Conservation (phyloP, 352 stramenopile species). For the Globisporangium rhizosaccharum region DNA sequence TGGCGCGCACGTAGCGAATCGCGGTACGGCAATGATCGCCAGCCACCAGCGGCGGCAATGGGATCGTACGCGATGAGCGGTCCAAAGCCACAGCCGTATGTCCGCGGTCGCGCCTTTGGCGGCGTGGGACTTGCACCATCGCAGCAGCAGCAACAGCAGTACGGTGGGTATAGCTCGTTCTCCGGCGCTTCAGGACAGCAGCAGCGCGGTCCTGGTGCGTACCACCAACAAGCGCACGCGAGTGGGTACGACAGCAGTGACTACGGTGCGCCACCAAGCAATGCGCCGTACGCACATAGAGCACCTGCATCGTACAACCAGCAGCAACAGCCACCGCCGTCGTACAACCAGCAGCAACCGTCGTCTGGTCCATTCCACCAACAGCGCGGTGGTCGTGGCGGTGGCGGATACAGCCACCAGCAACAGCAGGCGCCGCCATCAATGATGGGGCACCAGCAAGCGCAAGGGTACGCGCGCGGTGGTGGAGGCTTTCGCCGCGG, state of each 20-base stretch:
- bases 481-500: slow-evolving; percentile 13
- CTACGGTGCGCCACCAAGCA: background rate
- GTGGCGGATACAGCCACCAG: slow-evolving; percentile 4
- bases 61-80: background rate
- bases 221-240: slow-evolving; percentile 2
- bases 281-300: background rate
- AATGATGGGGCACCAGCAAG: slow-evolving; percentile 8
- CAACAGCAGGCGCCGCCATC: slow-evolving; percentile 7
- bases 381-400: background rate
- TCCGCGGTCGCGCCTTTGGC: slow-evolving; percentile 7
- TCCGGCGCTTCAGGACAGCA: slow-evolving; percentile 7
- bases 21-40: background rate
- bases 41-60: too few relatives aligned
- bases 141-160: slow-evolving; percentile 5
- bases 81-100: slow-evolving; percentile 5
- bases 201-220: background rate
- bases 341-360: background rate
- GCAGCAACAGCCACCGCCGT: background rate
- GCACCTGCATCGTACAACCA: background rate
- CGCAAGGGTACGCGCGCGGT: slow-evolving; percentile 18
- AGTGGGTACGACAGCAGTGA: slow-evolving; percentile 1
- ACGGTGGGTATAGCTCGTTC: slow-evolving; percentile 11
- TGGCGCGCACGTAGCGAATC: background rate
- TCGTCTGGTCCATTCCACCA: background rate
- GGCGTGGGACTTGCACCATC: slow-evolving; percentile 2